Conservation (phyloP, 257 asterid genomes). For the Salvia rosmarinus region DNA sequence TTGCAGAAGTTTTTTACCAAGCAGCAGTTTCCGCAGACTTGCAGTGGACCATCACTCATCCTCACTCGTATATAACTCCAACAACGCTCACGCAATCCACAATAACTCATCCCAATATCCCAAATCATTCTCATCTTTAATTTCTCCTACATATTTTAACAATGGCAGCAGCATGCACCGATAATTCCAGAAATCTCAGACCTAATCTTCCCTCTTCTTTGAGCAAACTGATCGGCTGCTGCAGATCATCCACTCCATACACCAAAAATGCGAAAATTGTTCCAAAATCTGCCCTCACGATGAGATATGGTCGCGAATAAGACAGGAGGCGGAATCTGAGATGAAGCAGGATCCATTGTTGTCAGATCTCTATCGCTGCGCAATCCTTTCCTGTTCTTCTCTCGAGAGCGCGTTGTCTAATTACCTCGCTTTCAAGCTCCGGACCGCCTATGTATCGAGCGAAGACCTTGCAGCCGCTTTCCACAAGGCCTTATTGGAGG, state of each 20-base stretch:
- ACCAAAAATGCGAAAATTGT: not conserved
- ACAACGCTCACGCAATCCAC: not conserved
- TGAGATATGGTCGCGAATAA: slow-evolving; percentile 42
- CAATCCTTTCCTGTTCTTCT: slow-evolving; percentile 39
- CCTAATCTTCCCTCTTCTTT: not conserved
- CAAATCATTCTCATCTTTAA: no score
- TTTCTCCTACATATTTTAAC: not conserved
- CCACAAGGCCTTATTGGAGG: slow-evolving; percentile 24
- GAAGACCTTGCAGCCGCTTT: slow-evolving; percentile 42
- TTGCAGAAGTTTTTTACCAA: no score
- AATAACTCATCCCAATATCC: not conserved
- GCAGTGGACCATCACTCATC: not conserved
- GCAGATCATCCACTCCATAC: slow-evolving; percentile 6
- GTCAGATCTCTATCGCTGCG: slow-evolving; percentile 32
- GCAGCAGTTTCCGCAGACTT: slow-evolving; percentile 13
- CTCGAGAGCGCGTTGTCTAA: slow-evolving; percentile 45
- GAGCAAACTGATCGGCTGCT: slow-evolving; percentile 4
- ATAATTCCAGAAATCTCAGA: slow-evolving; percentile 12
- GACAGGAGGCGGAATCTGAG: slow-evolving; percentile 37
- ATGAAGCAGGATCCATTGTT: slow-evolving; percentile 43
- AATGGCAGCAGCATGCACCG: slow-evolving; percentile 45
- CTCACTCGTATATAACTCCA: slow-evolving; percentile 31
- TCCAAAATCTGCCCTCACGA: slow-evolving; percentile 36
- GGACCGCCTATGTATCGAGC: slow-evolving; percentile 32
- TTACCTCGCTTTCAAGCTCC: slow-evolving; percentile 39